Evolutionary conservation across 352 stramenopile genomes (phyloP).

Genomic region (Globisporangium spinosum): DNA sequence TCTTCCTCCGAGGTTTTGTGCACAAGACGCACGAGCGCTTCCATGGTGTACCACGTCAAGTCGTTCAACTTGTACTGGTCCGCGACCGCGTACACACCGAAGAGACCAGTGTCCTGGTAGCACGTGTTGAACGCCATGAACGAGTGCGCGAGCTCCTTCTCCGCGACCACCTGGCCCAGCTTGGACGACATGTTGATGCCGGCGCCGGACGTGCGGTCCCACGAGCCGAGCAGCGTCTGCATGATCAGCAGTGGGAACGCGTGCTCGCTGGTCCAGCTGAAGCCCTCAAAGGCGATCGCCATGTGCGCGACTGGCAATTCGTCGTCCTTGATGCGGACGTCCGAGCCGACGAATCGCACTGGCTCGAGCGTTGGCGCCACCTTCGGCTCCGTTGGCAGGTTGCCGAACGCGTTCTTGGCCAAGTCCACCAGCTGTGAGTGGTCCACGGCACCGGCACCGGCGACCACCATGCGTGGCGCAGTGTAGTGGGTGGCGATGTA

Average conservation of each 20-base stretch:
- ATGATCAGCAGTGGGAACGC: constrained; percentile 99
- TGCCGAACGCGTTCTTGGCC: constrained; percentile 95
- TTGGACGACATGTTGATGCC: constrained; percentile 95
- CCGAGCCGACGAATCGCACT: constrained; percentile 85
- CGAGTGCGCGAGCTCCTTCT: constrained; percentile 95
- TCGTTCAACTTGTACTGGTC: constrained; percentile 95
- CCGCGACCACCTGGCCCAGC: constrained; percentile 95
- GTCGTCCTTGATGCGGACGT: constrained; percentile 92
- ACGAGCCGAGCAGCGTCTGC: constrained; percentile 91
- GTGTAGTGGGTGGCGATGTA: constrained; percentile 99
- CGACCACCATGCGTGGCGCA: constrained; percentile 98
- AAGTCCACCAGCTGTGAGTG: constrained; percentile 97
- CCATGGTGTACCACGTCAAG: constrained; percentile 93
- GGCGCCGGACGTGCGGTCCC: constrained; percentile 89
- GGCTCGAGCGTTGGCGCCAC: constrained; percentile 68
- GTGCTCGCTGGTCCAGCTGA: constrained; percentile 97
- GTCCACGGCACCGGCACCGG: constrained; percentile 96
- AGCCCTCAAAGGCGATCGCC: constrained; percentile 97
- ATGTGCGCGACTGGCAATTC: constrained; percentile 90
- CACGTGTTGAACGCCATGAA: constrained; percentile 99
- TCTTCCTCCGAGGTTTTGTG: constrained; percentile 97
- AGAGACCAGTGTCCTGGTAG: constrained; percentile 99
- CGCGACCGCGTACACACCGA: constrained; percentile 97
- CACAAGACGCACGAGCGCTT: constrained; percentile 93
- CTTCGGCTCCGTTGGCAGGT: constrained; percentile 79